Conservation (phyloP, 768 basidiomycete genomes). For the Leucosporidium yakuticum region DNA sequence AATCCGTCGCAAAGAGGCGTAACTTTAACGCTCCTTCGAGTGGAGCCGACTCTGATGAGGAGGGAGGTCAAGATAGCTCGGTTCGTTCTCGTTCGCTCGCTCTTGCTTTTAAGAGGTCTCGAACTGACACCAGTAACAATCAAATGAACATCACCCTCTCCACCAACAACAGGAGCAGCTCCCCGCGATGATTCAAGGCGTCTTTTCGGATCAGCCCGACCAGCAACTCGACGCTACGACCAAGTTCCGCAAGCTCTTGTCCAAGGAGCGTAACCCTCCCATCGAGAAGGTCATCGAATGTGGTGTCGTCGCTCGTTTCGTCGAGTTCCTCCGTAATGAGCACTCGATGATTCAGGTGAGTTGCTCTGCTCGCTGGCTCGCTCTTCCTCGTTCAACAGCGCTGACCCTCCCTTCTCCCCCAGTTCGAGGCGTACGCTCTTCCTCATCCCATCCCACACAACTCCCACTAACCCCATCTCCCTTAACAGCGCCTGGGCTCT, state of each 20-base stretch:
- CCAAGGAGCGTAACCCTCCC: conserved; percentile 99
- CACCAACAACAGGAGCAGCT: conserved; percentile 67
- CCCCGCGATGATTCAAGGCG: conserved; percentile 71
- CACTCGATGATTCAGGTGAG: conserved; percentile 51
- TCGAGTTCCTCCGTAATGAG: conserved; percentile 70
- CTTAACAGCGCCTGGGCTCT: conserved; percentile 35
- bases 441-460: too few species aligned
- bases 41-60: conserved; percentile 84
- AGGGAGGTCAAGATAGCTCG: conserved; percentile 63
- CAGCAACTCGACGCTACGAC: conserved; percentile 94
- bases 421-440: conserved; percentile 35
- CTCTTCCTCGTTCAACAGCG: too few species aligned
- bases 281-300: conserved; percentile 98
- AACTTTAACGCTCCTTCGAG: conserved; percentile 65
- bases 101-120: too few species aligned
- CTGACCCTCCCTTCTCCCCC: not conserved
- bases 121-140: too few species aligned
- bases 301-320: conserved; percentile 93
- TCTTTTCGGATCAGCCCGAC: conserved; percentile 85
- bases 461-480: too few species aligned
- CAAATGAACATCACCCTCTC: not conserved
- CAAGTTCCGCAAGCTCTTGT: conserved; percentile 95
- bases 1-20: conserved; percentile 94
- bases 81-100: conserved; percentile 54
- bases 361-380: not conserved